Evolutionary conservation across 192 early-diverging fungal species (phyloP), one percentile per base, ranked within the genome.

Genomic region (Mortierella alpina): DNA sequence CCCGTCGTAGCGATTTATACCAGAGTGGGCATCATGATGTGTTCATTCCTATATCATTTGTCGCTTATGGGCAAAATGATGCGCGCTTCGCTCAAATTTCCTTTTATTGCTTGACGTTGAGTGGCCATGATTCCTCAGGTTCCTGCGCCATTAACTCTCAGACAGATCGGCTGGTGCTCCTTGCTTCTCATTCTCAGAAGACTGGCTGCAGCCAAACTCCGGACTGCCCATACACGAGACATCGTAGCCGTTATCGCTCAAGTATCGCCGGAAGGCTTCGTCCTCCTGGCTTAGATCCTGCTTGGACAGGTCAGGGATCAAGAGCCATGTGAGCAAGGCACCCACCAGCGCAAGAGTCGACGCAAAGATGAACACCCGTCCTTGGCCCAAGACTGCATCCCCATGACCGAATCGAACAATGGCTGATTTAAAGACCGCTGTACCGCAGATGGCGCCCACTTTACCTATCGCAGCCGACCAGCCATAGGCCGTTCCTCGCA

Each of bases 231-330:
- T 31, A 31, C 31, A 45, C 20, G 72, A 66, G 41, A 84, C 31
- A 61, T 84, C 72, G 53, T 82, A 82, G n/a, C 88, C 87, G 61
- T 89, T 85, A 14, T 80, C 87, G 31, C 53, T 59, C 20, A 89
- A 53, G 64, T 85, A 86, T 58, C 79, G 62, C 14, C 70, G 69
- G 71, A 85, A 88, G 9, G 71, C 82, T 9, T 59, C 75, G 62
- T 89, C 87, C 11, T 82, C 72, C n/a, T 71, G 52, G 13, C 63
- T 63, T 72, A 88, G 68, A 12, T 72, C 61, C n/a, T 82, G 58
- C 17, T 84, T 67, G 60, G 55, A 66, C 55, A 84, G 82, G 55
- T 88, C 84, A 5, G 84, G 85, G 55, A 88, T 76, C 10, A 88
- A 72, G 52, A 75, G 42, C 6, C 69, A 69, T 0, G 78, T 59